Evolutionary conservation across 345 rosid genomes (phyloP).

Genomic region (Atalantia buxifolia): DNA sequence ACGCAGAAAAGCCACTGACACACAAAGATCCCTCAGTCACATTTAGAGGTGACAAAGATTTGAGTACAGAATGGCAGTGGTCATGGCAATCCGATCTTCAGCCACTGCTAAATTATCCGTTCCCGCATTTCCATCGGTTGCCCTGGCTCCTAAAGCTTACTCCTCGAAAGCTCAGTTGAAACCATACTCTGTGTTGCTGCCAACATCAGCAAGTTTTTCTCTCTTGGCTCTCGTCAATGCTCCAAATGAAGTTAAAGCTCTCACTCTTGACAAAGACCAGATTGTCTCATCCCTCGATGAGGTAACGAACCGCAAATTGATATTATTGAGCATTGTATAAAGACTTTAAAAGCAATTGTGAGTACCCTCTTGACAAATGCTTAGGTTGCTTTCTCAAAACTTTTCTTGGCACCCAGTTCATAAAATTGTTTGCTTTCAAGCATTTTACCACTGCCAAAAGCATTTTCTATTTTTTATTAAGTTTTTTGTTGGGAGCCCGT

Average conservation of each 20-base stretch:
- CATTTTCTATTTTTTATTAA: not conserved
- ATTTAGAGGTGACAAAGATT: not conserved
- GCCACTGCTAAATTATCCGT: slow-evolving; percentile 37
- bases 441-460: not conserved
- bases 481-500: not conserved
- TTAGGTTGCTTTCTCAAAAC: not conserved
- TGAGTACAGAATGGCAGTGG: slow-evolving; percentile 22
- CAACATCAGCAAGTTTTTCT: slow-evolving; percentile 61
- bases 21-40: not conserved
- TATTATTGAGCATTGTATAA: not conserved
- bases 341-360: not conserved
- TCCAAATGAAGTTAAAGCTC: slow-evolving; percentile 64
- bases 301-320: slow-evolving; percentile 30
- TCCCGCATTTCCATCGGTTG: slow-evolving; percentile 30
- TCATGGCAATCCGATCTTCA: slow-evolving; percentile 57
- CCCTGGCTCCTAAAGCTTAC: slow-evolving; percentile 19
- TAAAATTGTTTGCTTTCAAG: not conserved
- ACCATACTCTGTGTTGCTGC: slow-evolving; percentile 49
- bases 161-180: slow-evolving; percentile 34
- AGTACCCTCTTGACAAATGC: not conserved
- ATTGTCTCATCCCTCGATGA: slow-evolving; percentile 76
- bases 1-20: not conserved
- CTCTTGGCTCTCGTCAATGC: slow-evolving; percentile 51
- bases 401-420: not conserved
- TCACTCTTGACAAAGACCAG: slow-evolving; percentile 74